Percentiles rank a stretch among this genome's conserved stretches.
These are phyloP conservation scores for Tolypocladium tundrense DNA, from an alignment of 2,329 filamentous ascomycete genomes.

Conservation along the genomic window DNA sequence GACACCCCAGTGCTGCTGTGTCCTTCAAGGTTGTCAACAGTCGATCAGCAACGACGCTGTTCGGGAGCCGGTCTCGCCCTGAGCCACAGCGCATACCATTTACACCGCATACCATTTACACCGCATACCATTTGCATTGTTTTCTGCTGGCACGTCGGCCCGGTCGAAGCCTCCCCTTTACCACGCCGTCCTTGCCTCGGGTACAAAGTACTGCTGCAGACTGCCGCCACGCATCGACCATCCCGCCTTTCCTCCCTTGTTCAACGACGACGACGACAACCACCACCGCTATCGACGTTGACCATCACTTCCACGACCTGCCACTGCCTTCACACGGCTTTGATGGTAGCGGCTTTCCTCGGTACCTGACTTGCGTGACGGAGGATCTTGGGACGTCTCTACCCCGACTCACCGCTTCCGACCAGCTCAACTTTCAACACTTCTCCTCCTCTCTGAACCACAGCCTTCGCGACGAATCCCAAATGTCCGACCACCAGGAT, in stretches of 20 bases:
- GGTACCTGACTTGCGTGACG: no score
- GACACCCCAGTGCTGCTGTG: not conserved
- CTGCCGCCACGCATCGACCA: not conserved
- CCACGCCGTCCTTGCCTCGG: not conserved
- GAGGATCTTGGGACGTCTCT: no score
- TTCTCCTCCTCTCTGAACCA: not conserved
- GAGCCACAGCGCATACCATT: not conserved
- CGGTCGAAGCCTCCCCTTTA: not conserved
- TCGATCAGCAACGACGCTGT: not conserved
- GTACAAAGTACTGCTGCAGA: not conserved
- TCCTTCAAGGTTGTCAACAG: not conserved
- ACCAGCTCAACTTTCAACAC: not conserved
- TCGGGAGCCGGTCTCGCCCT: not conserved
- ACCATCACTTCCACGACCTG: no score
- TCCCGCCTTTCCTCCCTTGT: not conserved
- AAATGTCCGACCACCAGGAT: slow-evolving; percentile 14
- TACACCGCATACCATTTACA: not conserved
- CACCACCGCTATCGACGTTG: no score
- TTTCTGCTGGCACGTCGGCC: not conserved
- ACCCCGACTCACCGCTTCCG: no score
- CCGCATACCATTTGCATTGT: not conserved
- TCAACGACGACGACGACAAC: not conserved
- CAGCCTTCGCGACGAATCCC: not conserved
- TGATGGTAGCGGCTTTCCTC: no score
- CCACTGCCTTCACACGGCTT: no score